Evolutionary conservation across 2,329 filamentous ascomycete genomes (phyloP).

Genomic region (Sclerotinia nivalis): DNA sequence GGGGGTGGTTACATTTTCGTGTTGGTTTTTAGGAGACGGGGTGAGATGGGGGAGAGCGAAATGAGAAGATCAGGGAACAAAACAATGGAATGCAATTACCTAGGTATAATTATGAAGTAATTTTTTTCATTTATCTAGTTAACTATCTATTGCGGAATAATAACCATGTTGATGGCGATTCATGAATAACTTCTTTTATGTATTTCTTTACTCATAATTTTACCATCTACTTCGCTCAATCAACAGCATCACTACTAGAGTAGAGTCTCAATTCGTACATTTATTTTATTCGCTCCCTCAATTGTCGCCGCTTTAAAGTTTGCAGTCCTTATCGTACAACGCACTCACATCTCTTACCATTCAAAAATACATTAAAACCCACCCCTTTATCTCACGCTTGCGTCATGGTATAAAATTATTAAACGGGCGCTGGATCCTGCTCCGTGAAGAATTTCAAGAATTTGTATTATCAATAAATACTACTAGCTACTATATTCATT

Average conservation of each 20-base stretch:
- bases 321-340: background rate
- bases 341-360: background rate
- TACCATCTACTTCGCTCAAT: background rate
- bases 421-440: constrained; percentile 21
- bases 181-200: background rate
- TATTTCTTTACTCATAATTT: background rate
- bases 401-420: background rate
- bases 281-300: background rate
- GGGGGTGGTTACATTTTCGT: background rate
- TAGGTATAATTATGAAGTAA: background rate
- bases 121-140: background rate
- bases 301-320: constrained; percentile 12
- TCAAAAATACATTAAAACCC: background rate
- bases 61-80: background rate
- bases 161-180: background rate
- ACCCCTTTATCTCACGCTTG: background rate
- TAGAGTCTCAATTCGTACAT: background rate
- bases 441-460: background rate
- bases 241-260: no score
- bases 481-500: background rate
- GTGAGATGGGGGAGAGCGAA: background rate
- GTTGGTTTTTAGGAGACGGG: background rate
- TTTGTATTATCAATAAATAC: constrained; percentile 22
- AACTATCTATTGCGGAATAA: background rate
- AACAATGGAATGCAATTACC: background rate